phyloP scores from a whole-genome alignment of 495 filamentous ascomycete genomes.

The Penicillium cataractarum region DNA sequence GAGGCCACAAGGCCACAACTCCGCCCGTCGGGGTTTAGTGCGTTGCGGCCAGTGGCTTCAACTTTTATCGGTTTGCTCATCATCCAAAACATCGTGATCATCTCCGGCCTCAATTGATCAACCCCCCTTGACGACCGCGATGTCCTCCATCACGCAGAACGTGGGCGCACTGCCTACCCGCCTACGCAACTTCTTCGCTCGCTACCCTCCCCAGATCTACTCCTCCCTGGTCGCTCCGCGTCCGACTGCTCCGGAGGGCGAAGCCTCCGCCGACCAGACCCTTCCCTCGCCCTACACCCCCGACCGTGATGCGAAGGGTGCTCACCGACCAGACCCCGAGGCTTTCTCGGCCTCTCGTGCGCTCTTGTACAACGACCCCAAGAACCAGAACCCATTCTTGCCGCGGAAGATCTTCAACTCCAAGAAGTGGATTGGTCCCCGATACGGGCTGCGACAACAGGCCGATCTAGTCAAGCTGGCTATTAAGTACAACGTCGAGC shows the following conservation, averaged over 20 bases:
- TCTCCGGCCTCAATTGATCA: slow-evolving; percentile 4
- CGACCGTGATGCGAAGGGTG: slow-evolving; percentile 49
- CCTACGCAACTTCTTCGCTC: slow-evolving; percentile 85
- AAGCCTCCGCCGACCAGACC: slow-evolving; percentile 27
- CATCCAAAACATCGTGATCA: slow-evolving; percentile 12
- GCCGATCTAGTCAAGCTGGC: slow-evolving; percentile 91
- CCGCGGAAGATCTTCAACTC: slow-evolving; percentile 70
- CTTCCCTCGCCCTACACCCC: slow-evolving; percentile 54
- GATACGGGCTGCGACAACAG: slow-evolving; percentile 82
- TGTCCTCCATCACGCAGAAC: slow-evolving; percentile 27
- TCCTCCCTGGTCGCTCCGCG: slow-evolving; percentile 45
- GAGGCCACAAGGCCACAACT: slow-evolving; percentile 5
- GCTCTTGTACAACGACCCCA: slow-evolving; percentile 39
- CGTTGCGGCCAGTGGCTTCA: slow-evolving; percentile 12
- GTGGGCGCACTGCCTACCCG: slow-evolving; percentile 57
- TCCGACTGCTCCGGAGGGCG: slow-evolving; percentile 37
- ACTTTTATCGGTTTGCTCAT: slow-evolving; percentile 23
- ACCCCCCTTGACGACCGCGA: slow-evolving; percentile 23
- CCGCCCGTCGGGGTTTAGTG: slow-evolving; percentile 11
- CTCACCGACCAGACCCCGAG: slow-evolving; percentile 38
- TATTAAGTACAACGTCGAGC: slow-evolving; percentile 76
- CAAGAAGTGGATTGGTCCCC: slow-evolving; percentile 76
- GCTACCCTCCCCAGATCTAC: slow-evolving; percentile 72
- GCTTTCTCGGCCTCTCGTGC: slow-evolving; percentile 38
- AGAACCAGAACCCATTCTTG: slow-evolving; percentile 74